phyloP scores from a whole-genome alignment of 306 rosid genomes.

The Canavalia gladiata region DNA sequence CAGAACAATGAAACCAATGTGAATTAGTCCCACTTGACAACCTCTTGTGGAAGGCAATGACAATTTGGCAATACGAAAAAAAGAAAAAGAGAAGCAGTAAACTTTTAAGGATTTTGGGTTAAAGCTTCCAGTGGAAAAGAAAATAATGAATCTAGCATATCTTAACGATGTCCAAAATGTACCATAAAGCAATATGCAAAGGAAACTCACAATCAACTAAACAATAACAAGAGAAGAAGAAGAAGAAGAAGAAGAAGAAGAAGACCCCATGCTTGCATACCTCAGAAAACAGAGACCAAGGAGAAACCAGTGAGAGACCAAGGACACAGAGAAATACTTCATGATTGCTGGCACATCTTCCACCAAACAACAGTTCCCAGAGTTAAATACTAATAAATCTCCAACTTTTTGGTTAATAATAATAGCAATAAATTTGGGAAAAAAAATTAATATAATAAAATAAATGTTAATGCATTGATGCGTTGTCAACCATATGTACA shows the following conservation, averaged over 20 bases:
- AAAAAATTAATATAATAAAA: neutral
- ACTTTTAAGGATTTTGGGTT: slow-evolving; percentile 21
- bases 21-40: slow-evolving; percentile 20
- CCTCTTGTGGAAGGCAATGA: slow-evolving; percentile 19
- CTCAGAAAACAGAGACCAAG: slow-evolving; percentile 55
- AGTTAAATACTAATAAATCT: slow-evolving; percentile 44
- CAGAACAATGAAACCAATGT: slow-evolving; percentile 27
- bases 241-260: slow-evolving; percentile 36
- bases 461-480: slow-evolving; percentile 24
- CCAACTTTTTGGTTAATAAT: slow-evolving; percentile 4
- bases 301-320: slow-evolving; percentile 50
- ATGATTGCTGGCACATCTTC: slow-evolving; percentile 47
- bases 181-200: slow-evolving; percentile 38
- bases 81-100: neutral
- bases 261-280: slow-evolving; percentile 46
- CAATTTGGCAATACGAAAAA: neutral
- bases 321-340: slow-evolving; percentile 50
- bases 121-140: neutral
- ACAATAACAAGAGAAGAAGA: slow-evolving; percentile 26
- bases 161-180: slow-evolving; percentile 37
- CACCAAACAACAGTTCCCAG: slow-evolving; percentile 43
- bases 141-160: slow-evolving; percentile 9
- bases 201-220: slow-evolving; percentile 32
- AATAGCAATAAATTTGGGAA: neutral
- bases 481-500: slow-evolving; percentile 24